Conservation (phyloP, 306 rosid genomes). For the Hylodesmum podocarpum region DNA sequence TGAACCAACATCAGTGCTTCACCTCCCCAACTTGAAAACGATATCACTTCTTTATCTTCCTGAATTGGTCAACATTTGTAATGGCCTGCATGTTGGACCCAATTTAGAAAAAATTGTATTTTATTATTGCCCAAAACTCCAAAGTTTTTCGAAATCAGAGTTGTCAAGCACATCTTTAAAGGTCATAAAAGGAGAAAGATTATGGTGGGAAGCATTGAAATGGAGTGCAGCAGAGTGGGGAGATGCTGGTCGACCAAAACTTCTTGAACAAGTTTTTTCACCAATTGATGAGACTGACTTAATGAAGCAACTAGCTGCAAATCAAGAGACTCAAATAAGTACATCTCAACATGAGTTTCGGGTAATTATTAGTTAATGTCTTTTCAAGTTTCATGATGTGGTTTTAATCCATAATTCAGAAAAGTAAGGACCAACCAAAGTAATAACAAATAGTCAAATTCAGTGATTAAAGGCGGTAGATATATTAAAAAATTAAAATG, state of each 20-base stretch:
- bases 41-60: not conserved
- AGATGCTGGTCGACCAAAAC: not conserved
- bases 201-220: conserved; percentile 20
- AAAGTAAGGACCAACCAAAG: no score
- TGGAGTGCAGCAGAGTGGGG: not conserved
- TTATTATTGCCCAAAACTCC: conserved; percentile 28
- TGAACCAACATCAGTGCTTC: rapidly evolving
- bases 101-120: not conserved
- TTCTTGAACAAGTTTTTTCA: not conserved
- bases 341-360: not conserved
- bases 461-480: no score
- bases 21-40: conserved; percentile 5
- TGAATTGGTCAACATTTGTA: conserved; percentile 11
- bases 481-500: no score
- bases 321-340: not conserved
- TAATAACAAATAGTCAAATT: no score
- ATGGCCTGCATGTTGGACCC: not conserved
- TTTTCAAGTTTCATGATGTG: no score
- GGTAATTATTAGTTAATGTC: no score
- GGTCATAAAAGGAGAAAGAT: not conserved
- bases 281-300: not conserved
- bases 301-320: not conserved
- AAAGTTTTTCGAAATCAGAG: not conserved
- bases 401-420: no score
- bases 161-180: not conserved